These are phyloP conservation scores for Coemansia sp. DNA, from an alignment of 192 early-diverging fungal species.

Conservation along the genomic window DNA sequence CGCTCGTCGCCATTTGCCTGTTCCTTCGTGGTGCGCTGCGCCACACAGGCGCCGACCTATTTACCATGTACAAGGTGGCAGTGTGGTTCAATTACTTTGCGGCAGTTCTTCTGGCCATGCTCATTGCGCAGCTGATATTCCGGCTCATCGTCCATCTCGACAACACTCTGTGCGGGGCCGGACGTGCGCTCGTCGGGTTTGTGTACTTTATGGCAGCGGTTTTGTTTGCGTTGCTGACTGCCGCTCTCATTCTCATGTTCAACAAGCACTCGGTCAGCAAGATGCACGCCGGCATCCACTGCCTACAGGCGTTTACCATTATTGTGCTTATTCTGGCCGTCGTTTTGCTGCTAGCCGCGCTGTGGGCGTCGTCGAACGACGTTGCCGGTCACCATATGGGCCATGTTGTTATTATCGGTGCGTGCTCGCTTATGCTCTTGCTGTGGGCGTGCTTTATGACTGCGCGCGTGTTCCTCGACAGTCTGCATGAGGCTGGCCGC, in stretches of 20 bases:
- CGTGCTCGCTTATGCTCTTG: slow-evolving; percentile 27
- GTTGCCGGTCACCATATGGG: slow-evolving; percentile 42
- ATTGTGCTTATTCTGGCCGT: slow-evolving; percentile 32
- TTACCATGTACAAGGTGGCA: slow-evolving; percentile 44
- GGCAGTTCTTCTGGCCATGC: slow-evolving; percentile 25
- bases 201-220: slow-evolving; percentile 23
- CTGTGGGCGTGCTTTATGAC: slow-evolving; percentile 48
- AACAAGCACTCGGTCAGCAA: slow-evolving; percentile 28
- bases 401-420: slow-evolving; percentile 42
- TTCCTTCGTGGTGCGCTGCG: slow-evolving; percentile 34
- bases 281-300: slow-evolving; percentile 40
- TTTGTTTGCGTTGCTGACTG: slow-evolving; percentile 37
- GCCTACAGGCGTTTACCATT: slow-evolving; percentile 44
- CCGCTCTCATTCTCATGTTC: slow-evolving; percentile 45
- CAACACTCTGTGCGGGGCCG: slow-evolving; percentile 32
- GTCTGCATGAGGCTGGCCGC: slow-evolving; percentile 28
- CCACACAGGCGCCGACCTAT: slow-evolving; percentile 10
- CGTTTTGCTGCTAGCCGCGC: slow-evolving; percentile 16
- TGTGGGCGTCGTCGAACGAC: slow-evolving; percentile 37
- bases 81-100: slow-evolving; percentile 52
- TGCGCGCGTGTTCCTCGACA: slow-evolving; percentile 35
- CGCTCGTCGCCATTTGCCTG: slow-evolving; percentile 27
- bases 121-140: slow-evolving; percentile 43
- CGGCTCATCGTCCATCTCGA: slow-evolving; percentile 43
- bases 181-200: slow-evolving; percentile 26